Conservation (phyloP, 257 asterid species). For the Verbascum thapsus region DNA sequence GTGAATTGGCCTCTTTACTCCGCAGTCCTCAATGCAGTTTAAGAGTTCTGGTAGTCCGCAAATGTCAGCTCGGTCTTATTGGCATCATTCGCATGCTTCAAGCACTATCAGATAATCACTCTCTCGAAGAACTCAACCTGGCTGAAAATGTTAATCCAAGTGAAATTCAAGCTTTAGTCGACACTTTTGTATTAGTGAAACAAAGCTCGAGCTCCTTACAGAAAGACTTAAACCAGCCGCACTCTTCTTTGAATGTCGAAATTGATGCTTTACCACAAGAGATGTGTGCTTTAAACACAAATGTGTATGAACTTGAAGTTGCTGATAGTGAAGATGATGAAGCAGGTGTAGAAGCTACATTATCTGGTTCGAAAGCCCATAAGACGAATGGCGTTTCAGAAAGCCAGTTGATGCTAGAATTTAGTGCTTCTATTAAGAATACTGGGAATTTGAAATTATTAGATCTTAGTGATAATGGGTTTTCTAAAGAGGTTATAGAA, state of each 20-base stretch:
- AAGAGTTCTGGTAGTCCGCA: slow-evolving; percentile 55
- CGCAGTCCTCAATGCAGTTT: slow-evolving; percentile 57
- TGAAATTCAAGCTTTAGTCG: slow-evolving; percentile 39
- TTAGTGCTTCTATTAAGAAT: slow-evolving; percentile 45
- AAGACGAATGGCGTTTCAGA: slow-evolving; percentile 28
- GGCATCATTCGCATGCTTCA: slow-evolving; percentile 57
- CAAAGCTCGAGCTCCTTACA: slow-evolving; percentile 30
- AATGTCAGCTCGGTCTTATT: slow-evolving; percentile 69
- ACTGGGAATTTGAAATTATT: slow-evolving; percentile 51
- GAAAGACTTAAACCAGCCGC: slow-evolving; percentile 6
- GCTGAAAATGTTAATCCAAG: slow-evolving; percentile 57
- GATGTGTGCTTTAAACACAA: slow-evolving; percentile 24
- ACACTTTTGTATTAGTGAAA: slow-evolving; percentile 19
- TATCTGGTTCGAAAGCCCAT: slow-evolving; percentile 30
- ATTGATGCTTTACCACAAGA: slow-evolving; percentile 32
- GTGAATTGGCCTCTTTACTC: slow-evolving; percentile 64
- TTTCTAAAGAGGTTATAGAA: slow-evolving; percentile 45
- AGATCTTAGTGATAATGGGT: slow-evolving; percentile 72
- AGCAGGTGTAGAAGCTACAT: slow-evolving; percentile 31
- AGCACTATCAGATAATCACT: slow-evolving; percentile 55
- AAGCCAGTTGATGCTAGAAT: slow-evolving; percentile 42
- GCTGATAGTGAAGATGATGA: slow-evolving; percentile 89
- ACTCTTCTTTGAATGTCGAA: slow-evolving; percentile 4
- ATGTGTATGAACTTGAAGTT: slow-evolving; percentile 54
- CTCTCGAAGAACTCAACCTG: slow-evolving; percentile 81